Conservation (phyloP, 805 yeast species). For the Candida coquimbonensis region DNA sequence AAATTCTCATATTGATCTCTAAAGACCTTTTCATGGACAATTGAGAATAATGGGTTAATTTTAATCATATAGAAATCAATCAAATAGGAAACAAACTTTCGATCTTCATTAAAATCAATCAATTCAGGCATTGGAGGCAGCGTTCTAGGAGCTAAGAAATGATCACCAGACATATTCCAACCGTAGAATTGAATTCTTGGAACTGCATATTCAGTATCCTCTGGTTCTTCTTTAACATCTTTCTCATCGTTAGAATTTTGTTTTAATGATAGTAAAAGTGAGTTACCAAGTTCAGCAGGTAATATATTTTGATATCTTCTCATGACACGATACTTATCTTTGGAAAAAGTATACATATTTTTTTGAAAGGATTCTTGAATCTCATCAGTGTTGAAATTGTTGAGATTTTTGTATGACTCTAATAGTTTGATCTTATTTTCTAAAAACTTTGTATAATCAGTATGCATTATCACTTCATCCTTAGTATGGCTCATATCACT, state of each 20-base stretch:
- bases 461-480: background rate
- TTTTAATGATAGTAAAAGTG: conserved; percentile 26
- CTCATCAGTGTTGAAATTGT: background rate
- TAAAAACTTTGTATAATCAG: conserved; percentile 26
- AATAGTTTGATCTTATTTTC: conserved; percentile 36
- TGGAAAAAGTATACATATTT: conserved; percentile 25
- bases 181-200: conserved; percentile 58
- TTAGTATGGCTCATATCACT: background rate
- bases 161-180: conserved; percentile 59
- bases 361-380: conserved; percentile 14
- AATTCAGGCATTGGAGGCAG: conserved; percentile 22
- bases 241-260: no score
- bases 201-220: conserved; percentile 26
- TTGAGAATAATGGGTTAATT: conserved; percentile 46
- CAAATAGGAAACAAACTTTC: conserved; percentile 27
- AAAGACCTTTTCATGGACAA: conserved; percentile 48
- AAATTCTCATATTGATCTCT: conserved; percentile 37
- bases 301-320: conserved; percentile 39
- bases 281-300: conserved; percentile 32
- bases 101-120: conserved; percentile 17
- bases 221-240: background rate
- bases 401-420: conserved; percentile 21
- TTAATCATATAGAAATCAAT: conserved; percentile 37
- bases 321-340: conserved; percentile 39
- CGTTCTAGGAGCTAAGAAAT: conserved; percentile 34